phyloP scores from a whole-genome alignment of 1,284 basidiomycete species.

The Inonotus obliquus region DNA sequence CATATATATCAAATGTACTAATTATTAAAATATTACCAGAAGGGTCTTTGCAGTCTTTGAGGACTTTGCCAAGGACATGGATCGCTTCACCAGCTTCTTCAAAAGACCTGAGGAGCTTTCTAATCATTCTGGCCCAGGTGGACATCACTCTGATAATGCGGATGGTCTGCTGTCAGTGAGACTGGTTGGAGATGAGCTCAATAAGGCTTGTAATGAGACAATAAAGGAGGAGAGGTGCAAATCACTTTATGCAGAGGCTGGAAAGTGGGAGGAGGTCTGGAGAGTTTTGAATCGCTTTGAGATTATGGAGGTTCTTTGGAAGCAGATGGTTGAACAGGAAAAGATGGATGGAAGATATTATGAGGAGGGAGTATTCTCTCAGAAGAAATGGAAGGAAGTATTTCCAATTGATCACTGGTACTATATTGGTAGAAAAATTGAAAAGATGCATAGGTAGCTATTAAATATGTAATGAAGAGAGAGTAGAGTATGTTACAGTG shows the following conservation, averaged over 20 bases:
- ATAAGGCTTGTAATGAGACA: background rate
- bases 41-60: background rate
- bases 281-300: background rate
- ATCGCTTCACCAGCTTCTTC: background rate
- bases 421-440: background rate
- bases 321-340: background rate
- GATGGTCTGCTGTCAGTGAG: background rate
- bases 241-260: background rate
- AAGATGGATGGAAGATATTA: background rate
- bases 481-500: background rate
- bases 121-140: background rate
- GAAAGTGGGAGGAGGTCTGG: background rate
- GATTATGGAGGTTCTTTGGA: background rate
- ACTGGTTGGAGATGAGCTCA: background rate
- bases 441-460: background rate
- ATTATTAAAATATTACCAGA: background rate
- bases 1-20: background rate
- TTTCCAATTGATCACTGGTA: background rate
- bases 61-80: background rate
- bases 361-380: background rate
- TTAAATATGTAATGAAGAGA: background rate
- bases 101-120: background rate
- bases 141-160: background rate
- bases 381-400: background rate
- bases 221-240: background rate